A percentile compares a stretch with the other conserved stretches of the same genome.
Evolutionary conservation across 257 asterid genomes (phyloP).

Genomic region (Plectranthus barbatus): DNA sequence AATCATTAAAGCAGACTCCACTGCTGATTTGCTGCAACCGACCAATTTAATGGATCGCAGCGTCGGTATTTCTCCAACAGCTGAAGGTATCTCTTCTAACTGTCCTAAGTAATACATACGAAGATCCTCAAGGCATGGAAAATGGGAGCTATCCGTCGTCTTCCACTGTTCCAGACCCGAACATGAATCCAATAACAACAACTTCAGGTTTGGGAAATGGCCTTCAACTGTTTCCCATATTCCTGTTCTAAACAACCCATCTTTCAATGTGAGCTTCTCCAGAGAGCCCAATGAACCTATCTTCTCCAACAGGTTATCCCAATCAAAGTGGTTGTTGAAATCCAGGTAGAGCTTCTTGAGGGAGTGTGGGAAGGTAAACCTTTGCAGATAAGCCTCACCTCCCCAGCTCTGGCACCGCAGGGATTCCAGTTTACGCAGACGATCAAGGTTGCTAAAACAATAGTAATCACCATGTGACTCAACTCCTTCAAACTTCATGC

Average conservation of each 20-base stretch:
- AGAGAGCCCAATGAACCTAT: neutral
- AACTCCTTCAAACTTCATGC: neutral
- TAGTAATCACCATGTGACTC: neutral
- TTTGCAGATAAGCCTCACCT: no score
- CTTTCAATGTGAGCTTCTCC: neutral
- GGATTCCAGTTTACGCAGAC: neutral
- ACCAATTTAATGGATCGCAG: neutral
- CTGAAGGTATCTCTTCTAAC: neutral
- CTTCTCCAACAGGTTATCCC: no score
- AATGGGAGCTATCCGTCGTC: neutral
- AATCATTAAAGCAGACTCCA: neutral
- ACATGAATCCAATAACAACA: no score
- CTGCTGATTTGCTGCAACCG: neutral
- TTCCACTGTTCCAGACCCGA: neutral
- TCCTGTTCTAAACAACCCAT: neutral
- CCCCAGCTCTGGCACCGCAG: neutral
- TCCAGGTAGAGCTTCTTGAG: neutral
- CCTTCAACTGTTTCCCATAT: neutral
- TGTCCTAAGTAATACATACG: no score
- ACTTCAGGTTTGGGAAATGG: no score
- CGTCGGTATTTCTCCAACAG: neutral
- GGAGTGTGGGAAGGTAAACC: neutral
- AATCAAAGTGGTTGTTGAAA: neutral
- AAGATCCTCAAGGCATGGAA: neutral
- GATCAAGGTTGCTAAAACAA: neutral